Base-by-base conservation (phyloP, 306 rosid species). In the Gleditsia sinensis region DNA sequence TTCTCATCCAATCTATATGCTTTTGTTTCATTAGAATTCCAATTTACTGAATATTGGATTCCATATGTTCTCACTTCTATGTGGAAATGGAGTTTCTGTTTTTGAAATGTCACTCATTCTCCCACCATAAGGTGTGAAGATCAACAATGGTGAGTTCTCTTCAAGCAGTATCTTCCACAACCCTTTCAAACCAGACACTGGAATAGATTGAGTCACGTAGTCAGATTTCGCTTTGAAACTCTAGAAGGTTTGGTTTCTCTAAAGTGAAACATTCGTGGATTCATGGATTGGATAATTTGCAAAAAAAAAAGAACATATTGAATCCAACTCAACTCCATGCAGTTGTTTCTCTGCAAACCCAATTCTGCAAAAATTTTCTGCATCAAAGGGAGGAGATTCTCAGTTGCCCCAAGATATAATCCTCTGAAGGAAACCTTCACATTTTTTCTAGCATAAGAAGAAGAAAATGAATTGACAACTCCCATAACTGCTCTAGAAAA, bases 61-160 rank as follows among this genome's bases (percentile, higher is more conserved):
- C 67, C 74, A 24, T 71, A 77, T 19, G 16, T 16, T 51, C 5
- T 79, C 82, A 24, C 23, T 36, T 24, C 83, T 78, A 9, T 78
- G 74, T 7, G 86, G 83, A 14, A 82, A 82, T n/a, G 83, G 80
- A 4, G 43, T 67, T 43, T 59, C 80, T 12, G 69, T 42, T 48
- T 42, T 74, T 1, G 80, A 55, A 62, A 82, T 78, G 70, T 82
- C 65, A 68, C 69, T 40, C 83, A 82, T 82, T 61, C 28, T 74
- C 43, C 86, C 83, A 42, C 86, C 86, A 45, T 78, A 82, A 3
- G 86, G 83, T 39, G 78, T 39, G n/a, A 72, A 0, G 0, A 71
- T 77, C 23, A 81, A 16, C 0, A 0, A 0, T 16, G 67, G 19
- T 9, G 78, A 24, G 4, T 57, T 33, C 9, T 37, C 53, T 19